Conservation (phyloP, 2,329 filamentous ascomycete genomes). For the Cadophora gregata region DNA sequence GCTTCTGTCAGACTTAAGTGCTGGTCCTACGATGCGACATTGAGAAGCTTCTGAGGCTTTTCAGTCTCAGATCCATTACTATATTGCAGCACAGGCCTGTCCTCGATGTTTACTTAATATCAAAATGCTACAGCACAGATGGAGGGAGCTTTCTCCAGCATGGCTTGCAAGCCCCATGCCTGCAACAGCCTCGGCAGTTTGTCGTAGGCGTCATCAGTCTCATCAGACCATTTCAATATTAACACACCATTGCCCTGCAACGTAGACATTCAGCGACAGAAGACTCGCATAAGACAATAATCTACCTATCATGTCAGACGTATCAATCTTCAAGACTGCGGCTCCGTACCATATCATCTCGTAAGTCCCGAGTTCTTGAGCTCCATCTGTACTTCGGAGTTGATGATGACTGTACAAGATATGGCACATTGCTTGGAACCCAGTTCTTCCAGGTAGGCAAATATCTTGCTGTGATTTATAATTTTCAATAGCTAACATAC, state of each 20-base stretch:
- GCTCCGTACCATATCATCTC: slow-evolving; percentile 79
- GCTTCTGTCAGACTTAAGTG: neutral
- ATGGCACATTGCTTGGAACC: slow-evolving; percentile 85
- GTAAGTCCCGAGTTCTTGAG: slow-evolving; percentile 50
- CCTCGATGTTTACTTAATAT: too few relatives aligned
- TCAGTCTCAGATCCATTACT: too few relatives aligned
- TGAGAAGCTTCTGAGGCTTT: too few relatives aligned
- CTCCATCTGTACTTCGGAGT: neutral
- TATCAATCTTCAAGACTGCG: slow-evolving; percentile 59
- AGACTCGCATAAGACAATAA: neutral
- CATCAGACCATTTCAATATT: slow-evolving; percentile 2
- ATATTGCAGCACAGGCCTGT: too few relatives aligned
- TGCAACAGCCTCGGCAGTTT: too few relatives aligned
- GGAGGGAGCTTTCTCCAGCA: neutral
- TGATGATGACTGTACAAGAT: slow-evolving; percentile 60
- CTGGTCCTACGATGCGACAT: too few relatives aligned
- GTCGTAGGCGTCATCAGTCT: neutral
- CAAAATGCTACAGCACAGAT: too few relatives aligned
- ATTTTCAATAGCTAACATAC: neutral
- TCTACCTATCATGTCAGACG: slow-evolving; percentile 44
- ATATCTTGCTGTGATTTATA: neutral
- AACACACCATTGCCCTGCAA: neutral
- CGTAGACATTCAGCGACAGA: neutral
- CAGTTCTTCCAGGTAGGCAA: slow-evolving; percentile 79
- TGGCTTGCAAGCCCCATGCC: slow-evolving; percentile 21